Evolutionary conservation across 805 yeast species (phyloP), one percentile per base, ranked within the genome.

Genomic region (Lipomyces sp.): DNA sequence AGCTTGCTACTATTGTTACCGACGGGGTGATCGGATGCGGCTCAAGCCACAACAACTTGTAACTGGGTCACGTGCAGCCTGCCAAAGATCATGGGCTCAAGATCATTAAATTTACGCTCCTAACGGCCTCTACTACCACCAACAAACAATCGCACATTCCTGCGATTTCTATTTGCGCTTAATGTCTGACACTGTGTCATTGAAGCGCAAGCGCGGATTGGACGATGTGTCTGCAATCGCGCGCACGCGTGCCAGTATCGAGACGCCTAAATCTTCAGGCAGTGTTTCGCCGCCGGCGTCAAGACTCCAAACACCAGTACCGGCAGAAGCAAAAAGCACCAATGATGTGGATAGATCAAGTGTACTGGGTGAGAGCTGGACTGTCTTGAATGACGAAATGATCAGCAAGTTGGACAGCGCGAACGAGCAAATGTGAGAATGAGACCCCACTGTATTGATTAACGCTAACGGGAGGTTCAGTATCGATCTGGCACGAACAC

Each of bases 131-230:
- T 4, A 4, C 48, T 24, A n/a, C 48, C 1, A 42, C 48, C 48
- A 2, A n/a, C 48, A 42, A 24, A 42, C 18, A n/a, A 42, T 42
- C 29, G 48, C 48, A 42, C n/a, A 24, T 42, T 42, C 4, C 10
- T 37, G 48, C 48, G 48, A 42, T n/a, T 42, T 15, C n/a, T 42
- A 15, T 24, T 42, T 42, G 48, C 48, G 24, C 8, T 42, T 24
- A 33, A 29, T 35, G 34, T 32, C 42, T 53, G 64, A 30, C 48
- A 15, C 48, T 34, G 30, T 53, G 30, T 33, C 48, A 13, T 33
- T 60, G 34, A 64, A 64, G 42, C 63, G 66, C 18, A 64, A 64
- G 56, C 63, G 66, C 33, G 60, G 18, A 15, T 50, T 29, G 39
- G 66, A 59, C 24, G 60, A 60, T 30, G 39, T 7, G 32, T 8